A percentile compares a stretch with the other conserved stretches of the same genome.
phyloP scores from a whole-genome alignment of 2,329 filamentous ascomycete genomes.

The Hymenoscyphus repandus region DNA sequence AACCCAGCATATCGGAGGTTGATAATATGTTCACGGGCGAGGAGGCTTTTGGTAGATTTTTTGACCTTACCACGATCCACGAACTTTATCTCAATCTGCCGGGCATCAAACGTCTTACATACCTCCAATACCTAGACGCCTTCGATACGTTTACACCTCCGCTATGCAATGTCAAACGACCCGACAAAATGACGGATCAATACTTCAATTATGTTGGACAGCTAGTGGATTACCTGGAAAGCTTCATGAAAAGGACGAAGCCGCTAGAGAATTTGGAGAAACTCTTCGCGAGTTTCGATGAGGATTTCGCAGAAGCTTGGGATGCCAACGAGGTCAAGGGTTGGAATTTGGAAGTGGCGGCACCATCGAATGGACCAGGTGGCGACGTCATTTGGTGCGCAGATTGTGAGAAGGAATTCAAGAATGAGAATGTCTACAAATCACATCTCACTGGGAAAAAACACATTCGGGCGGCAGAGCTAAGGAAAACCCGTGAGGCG shows the following conservation, averaged over 20 bases:
- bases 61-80: constrained; percentile 80
- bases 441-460: constrained; percentile 87
- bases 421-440: constrained; percentile 91
- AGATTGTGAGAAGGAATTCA: constrained; percentile 91
- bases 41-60: constrained; percentile 86
- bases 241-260: constrained; percentile 76
- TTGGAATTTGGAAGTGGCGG: constrained; percentile 58
- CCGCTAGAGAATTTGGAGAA: constrained; percentile 83
- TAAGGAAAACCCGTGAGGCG: constrained; percentile 46
- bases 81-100: constrained; percentile 88
- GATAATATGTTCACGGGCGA: constrained; percentile 95
- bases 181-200: constrained; percentile 83
- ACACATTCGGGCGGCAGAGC: constrained; percentile 77
- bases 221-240: constrained; percentile 77
- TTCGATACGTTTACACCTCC: constrained; percentile 84
- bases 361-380: constrained; percentile 23
- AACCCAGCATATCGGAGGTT: constrained; percentile 61
- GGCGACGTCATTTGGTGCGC: constrained; percentile 77
- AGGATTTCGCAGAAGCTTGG: constrained; percentile 83
- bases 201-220: constrained; percentile 88
- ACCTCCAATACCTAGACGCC: constrained; percentile 85
- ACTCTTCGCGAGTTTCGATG: constrained; percentile 69
- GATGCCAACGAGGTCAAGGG: constrained; percentile 70
- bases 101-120: constrained; percentile 76
- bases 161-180: constrained; percentile 66